Conservation (phyloP, 805 yeast species). For the Candida ponderosae region DNA sequence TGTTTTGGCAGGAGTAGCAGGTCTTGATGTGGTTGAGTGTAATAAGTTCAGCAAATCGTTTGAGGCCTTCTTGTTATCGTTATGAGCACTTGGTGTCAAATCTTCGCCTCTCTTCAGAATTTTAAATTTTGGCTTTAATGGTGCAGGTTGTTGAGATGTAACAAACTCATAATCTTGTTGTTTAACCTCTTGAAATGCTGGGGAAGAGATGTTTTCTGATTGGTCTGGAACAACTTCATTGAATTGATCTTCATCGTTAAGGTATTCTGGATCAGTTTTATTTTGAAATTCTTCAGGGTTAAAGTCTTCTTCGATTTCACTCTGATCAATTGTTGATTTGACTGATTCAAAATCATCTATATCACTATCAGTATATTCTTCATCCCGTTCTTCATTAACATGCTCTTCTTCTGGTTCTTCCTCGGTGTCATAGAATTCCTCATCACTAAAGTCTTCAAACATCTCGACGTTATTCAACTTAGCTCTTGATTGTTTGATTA, state of each 20-base stretch:
- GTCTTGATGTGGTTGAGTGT: background rate
- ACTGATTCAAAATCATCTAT: background rate
- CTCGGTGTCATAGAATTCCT: no score
- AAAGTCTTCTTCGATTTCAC: conserved; percentile 1
- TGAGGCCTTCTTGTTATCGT: background rate
- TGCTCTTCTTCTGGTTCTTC: no score
- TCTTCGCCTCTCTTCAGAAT: conserved; percentile 29
- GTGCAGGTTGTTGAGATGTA: background rate
- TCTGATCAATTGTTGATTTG: background rate
- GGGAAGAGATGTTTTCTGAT: conserved; percentile 2
- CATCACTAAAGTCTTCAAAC: conserved; percentile 18
- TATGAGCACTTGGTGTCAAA: conserved; percentile 4
- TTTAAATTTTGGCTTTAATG: conserved; percentile 24
- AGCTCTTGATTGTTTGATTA: conserved; percentile 12
- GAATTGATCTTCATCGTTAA: conserved; percentile 7
- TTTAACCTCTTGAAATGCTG: background rate
- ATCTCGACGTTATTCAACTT: conserved; percentile 10
- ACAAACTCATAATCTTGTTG: background rate
- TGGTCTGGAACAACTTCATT: conserved; percentile 7
- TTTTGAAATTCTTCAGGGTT: conserved; percentile 19
- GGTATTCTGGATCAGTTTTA: conserved; percentile 14
- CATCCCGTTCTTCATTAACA: background rate
- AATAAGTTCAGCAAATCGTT: conserved; percentile 3
- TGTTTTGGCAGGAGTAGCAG: conserved; percentile 1
- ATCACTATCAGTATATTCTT: conserved; percentile 1